Evolutionary conservation across 2,329 filamentous ascomycete species (phyloP).

Genomic region (Ascochyta clinopodiicola): DNA sequence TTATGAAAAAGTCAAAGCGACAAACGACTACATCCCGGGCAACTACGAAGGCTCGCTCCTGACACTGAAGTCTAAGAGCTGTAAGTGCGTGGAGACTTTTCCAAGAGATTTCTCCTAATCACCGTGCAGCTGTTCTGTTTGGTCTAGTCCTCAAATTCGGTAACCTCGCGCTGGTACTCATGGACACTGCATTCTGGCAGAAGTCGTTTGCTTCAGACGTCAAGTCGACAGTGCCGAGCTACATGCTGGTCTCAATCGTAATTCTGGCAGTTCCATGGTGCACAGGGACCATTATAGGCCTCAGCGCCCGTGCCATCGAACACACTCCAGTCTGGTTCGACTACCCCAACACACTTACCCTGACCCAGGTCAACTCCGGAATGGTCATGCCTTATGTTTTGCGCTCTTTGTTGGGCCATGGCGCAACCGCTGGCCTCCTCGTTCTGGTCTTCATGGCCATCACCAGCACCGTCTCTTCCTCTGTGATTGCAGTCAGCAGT

Average conservation of each 20-base stretch:
- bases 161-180: constrained; percentile 20
- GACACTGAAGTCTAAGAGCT: constrained; percentile 73
- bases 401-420: constrained; percentile 24
- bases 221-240: constrained; percentile 18
- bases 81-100: not conserved
- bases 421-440: constrained; percentile 24
- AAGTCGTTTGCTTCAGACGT: constrained; percentile 22
- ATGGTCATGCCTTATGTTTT: constrained; percentile 29
- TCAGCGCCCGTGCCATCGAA: constrained; percentile 50
- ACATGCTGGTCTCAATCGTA: constrained; percentile 16
- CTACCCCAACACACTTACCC: constrained; percentile 35
- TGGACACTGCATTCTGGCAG: constrained; percentile 22
- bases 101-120: not conserved
- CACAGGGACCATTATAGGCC: constrained; percentile 50
- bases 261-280: constrained; percentile 21
- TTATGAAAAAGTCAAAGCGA: constrained; percentile 57
- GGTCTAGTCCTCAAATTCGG: constrained; percentile 18
- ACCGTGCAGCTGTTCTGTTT: constrained; percentile 8
- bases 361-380: constrained; percentile 19
- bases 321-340: constrained; percentile 50
- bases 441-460: constrained; percentile 56
- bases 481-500: constrained; percentile 72
- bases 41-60: constrained; percentile 81
- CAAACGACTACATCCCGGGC: constrained; percentile 71
- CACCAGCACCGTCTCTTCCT: constrained; percentile 50